phyloP scores from a whole-genome alignment of 106 monocot species.

The Acorus gramineus region DNA sequence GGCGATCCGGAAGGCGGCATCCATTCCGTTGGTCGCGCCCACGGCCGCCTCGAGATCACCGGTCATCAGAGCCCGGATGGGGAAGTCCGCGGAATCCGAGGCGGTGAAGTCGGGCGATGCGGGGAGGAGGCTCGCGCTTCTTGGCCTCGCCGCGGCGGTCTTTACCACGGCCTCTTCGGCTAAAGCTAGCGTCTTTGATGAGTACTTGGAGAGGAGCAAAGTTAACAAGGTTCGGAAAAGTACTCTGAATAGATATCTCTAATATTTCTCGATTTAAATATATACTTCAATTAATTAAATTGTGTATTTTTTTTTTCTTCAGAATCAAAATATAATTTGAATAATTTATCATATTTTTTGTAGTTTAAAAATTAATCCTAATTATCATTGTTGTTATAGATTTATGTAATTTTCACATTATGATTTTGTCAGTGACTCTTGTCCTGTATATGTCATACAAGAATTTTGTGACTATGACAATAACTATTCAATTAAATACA shows the following conservation, averaged over 20 bases:
- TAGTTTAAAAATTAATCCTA: no score
- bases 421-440: no score
- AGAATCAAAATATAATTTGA: no score
- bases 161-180: slow-evolving; percentile 48
- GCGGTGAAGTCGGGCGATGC: slow-evolving; percentile 11
- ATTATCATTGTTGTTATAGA: no score
- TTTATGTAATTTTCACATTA: no score
- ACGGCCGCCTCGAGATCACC: slow-evolving; percentile 23
- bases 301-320: not conserved
- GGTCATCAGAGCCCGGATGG: slow-evolving; percentile 31
- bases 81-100: not conserved
- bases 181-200: slow-evolving; percentile 69
- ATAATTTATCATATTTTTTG: no score
- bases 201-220: slow-evolving; percentile 95
- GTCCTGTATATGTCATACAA: no score
- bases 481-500: not conserved
- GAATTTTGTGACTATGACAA: no score
- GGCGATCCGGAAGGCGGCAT: slow-evolving; percentile 27
- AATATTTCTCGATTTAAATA: not conserved
- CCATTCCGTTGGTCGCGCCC: slow-evolving; percentile 8
- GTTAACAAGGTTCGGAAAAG: slow-evolving; percentile 66
- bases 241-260: not conserved
- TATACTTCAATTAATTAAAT: not conserved
- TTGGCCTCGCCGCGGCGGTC: slow-evolving; percentile 60
- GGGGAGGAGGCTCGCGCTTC: slow-evolving; percentile 61